phyloP scores from a whole-genome alignment of 2,329 filamentous ascomycete species.

The Epichloe uncinata region DNA sequence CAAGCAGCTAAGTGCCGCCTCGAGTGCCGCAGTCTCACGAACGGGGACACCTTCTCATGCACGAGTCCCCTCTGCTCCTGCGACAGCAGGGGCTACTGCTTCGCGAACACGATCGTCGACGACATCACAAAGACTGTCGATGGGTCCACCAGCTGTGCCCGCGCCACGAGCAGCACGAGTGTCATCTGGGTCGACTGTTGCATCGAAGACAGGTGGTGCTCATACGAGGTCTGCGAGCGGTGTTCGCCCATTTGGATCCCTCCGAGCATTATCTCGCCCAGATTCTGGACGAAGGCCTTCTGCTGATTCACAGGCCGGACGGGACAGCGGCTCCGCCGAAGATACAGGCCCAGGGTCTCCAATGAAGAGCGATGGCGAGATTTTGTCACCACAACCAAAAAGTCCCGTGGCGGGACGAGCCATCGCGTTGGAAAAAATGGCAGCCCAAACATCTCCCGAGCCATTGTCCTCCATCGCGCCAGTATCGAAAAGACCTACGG shows the following conservation, averaged over 20 bases:
- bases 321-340: constrained; percentile 25
- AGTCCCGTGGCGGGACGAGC: constrained; percentile 39
- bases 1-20: constrained; percentile 50
- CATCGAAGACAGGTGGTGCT: constrained; percentile 19
- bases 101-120: constrained; percentile 42
- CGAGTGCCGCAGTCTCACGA: constrained; percentile 46
- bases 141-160: constrained; percentile 50
- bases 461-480: constrained; percentile 17
- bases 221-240: constrained; percentile 26
- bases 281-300: constrained; percentile 30
- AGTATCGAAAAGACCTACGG: constrained; percentile 16
- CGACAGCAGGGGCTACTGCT: constrained; percentile 14
- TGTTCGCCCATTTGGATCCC: constrained; percentile 25
- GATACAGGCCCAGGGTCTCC: constrained; percentile 27
- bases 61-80: constrained; percentile 26
- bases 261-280: constrained; percentile 24
- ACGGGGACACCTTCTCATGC: constrained; percentile 51
- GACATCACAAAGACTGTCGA: constrained; percentile 45
- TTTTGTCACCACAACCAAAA: constrained; percentile 32
- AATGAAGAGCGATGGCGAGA: constrained; percentile 37
- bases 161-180: constrained; percentile 29
- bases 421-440: constrained; percentile 36
- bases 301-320: constrained; percentile 31
- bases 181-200: constrained; percentile 29
- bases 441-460: constrained; percentile 21